A percentile compares a stretch with the other conserved stretches of the same genome.
Evolutionary conservation across 768 basidiomycete genomes (phyloP).

Genomic region (Lentinula sp.): DNA sequence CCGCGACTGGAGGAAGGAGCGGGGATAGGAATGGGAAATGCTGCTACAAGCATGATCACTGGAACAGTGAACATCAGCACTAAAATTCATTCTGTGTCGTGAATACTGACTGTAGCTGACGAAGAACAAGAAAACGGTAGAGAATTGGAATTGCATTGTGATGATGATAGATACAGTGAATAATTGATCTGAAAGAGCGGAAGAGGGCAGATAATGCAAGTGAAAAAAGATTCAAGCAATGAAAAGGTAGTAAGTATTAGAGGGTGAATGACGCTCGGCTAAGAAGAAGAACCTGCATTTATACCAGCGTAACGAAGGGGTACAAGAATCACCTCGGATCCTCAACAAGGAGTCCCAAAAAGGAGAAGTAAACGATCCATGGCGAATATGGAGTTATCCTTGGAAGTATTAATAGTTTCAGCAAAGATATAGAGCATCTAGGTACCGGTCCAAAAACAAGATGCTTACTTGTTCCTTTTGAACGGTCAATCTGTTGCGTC

Average conservation of each 20-base stretch:
- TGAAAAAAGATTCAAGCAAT: neutral
- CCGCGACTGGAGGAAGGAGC: neutral
- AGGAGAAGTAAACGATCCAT: neutral
- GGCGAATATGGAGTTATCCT: neutral
- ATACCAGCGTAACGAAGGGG: neutral
- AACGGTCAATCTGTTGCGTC: neutral
- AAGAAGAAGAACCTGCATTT: neutral
- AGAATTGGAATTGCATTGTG: constrained; percentile 2
- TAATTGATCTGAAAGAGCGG: neutral
- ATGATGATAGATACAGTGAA: neutral
- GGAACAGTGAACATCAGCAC: neutral
- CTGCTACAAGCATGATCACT: neutral
- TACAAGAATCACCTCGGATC: neutral
- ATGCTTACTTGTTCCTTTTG: neutral
- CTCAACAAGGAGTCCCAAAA: neutral
- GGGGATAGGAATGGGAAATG: neutral
- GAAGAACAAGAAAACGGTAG: neutral
- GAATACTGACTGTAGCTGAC: neutral
- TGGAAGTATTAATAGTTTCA: neutral
- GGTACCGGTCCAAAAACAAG: neutral
- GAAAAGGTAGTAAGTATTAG: neutral
- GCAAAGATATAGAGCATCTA: neutral
- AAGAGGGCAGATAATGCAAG: neutral
- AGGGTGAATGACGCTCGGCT: neutral
- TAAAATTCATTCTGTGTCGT: too few relatives aligned